A percentile compares a stretch with the other conserved stretches of the same genome.
These are phyloP conservation scores for Tolypocladium paradoxum DNA, from an alignment of 2,329 filamentous ascomycete genomes.

Conservation along the genomic window DNA sequence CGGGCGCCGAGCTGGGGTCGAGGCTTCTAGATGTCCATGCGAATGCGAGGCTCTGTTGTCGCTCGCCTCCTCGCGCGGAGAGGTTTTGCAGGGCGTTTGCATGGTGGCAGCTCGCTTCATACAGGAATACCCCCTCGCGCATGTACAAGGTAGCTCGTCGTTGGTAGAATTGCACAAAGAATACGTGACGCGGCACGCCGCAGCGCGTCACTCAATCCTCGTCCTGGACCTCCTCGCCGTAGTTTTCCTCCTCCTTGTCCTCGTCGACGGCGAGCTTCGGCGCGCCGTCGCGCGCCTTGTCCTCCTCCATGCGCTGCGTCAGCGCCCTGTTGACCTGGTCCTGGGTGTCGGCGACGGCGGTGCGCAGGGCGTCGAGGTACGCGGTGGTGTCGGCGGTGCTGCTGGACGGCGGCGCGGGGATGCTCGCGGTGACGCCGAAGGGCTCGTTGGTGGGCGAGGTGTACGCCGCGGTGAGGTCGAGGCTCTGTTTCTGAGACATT, in stretches of 20 bases:
- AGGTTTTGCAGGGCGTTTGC: constrained; percentile 8
- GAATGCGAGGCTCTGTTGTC: constrained; percentile 6
- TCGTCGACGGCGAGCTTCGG: constrained; percentile 31
- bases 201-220: constrained; percentile 33
- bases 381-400: constrained; percentile 39
- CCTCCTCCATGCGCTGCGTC: constrained; percentile 64
- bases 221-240: constrained; percentile 73
- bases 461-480: constrained; percentile 39
- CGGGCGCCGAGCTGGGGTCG: constrained; percentile 26
- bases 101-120: constrained; percentile 11
- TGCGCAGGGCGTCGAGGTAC: constrained; percentile 50
- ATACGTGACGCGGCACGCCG: background rate
- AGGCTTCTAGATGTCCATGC: constrained; percentile 17
- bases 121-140: constrained; percentile 14
- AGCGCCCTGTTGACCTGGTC: constrained; percentile 58
- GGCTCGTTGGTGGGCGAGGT: constrained; percentile 35
- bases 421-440: constrained; percentile 30
- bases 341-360: constrained; percentile 49
- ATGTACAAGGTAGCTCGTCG: background rate
- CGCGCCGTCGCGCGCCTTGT: constrained; percentile 42
- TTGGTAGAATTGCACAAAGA: background rate
- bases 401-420: constrained; percentile 23
- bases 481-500: background rate
- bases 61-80: background rate
- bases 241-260: constrained; percentile 60